Percentiles rank a stretch among this genome's conserved stretches.
phyloP scores from a whole-genome alignment of 176 grass and related monocot species.

The Raddia distichophylla region DNA sequence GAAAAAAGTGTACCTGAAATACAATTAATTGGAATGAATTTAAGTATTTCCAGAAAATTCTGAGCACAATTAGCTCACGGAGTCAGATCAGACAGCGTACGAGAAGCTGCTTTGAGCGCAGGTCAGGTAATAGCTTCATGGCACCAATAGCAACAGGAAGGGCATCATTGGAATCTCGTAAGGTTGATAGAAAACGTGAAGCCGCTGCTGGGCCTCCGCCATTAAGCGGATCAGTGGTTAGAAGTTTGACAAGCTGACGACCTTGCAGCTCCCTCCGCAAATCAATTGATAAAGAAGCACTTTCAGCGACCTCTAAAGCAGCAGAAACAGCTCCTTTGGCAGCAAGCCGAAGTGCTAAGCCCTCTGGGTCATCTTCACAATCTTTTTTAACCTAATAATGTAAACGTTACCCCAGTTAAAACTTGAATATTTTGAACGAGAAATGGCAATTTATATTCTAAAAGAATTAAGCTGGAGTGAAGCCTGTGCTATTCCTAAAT shows the following conservation, averaged over 20 bases:
- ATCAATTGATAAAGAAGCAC: constrained; percentile 89
- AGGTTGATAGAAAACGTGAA: constrained; percentile 92
- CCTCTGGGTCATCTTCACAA: constrained; percentile 86
- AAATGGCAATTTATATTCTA: constrained; percentile 20
- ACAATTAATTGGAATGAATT: constrained; percentile 21
- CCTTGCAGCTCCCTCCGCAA: constrained; percentile 96
- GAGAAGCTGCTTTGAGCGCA: constrained; percentile 97
- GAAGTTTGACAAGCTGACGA: constrained; percentile 88
- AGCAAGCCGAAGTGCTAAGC: constrained; percentile 84
- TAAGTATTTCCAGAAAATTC: constrained; percentile 12
- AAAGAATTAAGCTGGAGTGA: constrained; percentile 18
- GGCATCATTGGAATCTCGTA: constrained; percentile 93
- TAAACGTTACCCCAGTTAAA: constrained; percentile 36
- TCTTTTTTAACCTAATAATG: constrained; percentile 74
- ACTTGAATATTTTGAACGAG: not conserved
- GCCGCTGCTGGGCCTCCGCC: constrained; percentile 90
- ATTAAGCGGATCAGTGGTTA: constrained; percentile 91
- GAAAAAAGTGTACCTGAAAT: constrained; percentile 94
- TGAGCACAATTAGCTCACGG: constrained; percentile 11
- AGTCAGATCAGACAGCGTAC: constrained; percentile 60
- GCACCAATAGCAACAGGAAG: constrained; percentile 97
- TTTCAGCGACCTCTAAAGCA: constrained; percentile 94
- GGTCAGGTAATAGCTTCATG: constrained; percentile 89
- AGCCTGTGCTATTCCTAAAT: constrained; percentile 24
- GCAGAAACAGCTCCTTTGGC: constrained; percentile 94